Evolutionary conservation across 2,329 filamentous ascomycete genomes (phyloP).

Genomic region (Colletotrichum tropicale): DNA sequence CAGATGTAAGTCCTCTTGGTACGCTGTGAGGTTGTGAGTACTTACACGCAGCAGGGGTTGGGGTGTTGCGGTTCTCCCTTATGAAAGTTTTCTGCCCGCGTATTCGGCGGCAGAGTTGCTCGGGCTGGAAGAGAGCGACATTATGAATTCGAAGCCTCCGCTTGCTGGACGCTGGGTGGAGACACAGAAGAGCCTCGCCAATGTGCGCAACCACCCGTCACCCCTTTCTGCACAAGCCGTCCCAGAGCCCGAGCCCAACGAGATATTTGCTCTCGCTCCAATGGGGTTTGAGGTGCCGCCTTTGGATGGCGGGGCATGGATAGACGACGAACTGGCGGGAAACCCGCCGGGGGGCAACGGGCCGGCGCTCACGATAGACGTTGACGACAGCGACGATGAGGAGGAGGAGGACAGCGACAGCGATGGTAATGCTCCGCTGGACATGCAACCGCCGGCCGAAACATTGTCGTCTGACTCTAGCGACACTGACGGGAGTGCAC

Average conservation of each 20-base stretch:
- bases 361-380: neutral
- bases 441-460: neutral
- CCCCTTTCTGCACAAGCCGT: neutral
- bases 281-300: neutral
- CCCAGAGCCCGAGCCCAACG: neutral
- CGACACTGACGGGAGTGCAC: neutral
- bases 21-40: neutral
- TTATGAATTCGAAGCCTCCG: constrained; percentile 3
- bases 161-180: constrained; percentile 14
- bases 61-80: constrained; percentile 52
- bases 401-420: neutral
- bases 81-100: constrained; percentile 46
- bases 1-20: neutral
- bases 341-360: neutral
- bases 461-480: neutral
- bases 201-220: constrained; percentile 15
- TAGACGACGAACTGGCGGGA: neutral
- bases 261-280: neutral
- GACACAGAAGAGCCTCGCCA: constrained; percentile 3
- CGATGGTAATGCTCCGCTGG: neutral
- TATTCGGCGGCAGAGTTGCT: constrained; percentile 8
- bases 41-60: constrained; percentile 41
- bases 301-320: neutral
- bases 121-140: neutral
- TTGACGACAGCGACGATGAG: neutral